Base-by-base conservation (phyloP, 306 rosid species). In the Gynostemma pentaphyllum region DNA sequence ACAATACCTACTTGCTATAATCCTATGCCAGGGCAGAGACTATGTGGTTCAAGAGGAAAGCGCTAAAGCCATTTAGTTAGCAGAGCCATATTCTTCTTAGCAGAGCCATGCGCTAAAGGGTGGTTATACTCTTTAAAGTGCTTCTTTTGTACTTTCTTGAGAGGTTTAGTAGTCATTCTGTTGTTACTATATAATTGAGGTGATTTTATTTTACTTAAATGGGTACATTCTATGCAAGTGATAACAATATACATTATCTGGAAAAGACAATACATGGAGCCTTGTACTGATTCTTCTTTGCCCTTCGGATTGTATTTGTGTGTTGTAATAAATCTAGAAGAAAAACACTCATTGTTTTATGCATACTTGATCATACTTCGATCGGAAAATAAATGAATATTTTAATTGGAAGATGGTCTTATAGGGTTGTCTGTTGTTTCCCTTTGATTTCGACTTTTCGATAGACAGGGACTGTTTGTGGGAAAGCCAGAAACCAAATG, bases 401-500 rank as follows among this genome's bases (percentile, higher is more conserved):
- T 18, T 57, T 60, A 27, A 39, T 22, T 1, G 37, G 9, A 14
- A 61, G 40, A 39, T 61, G 36, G 36, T 32, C 62, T 22, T 64
- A 48, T 21, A 19, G n/a, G 37, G n/a, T n/a, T n/a, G n/a, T n/a
- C n/a, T n/a, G 46, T 54, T 18, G 18, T 47, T 46, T 26, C 53
- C 36, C 40, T 34, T 62, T 24, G 9, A 9, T n/a, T 18, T 62
- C 22, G 12, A 23, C 55, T 56, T 61, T 34, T 42, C n/a, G 69
- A 48, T 81, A 77, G 85, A 78, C 68, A 61, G 78, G 74, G 67
- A 64, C 70, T 2, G 72, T 57, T 34, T 78, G 78, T 73, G 79
- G 76, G 34, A 71, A 68, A 65, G 63, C 61, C 21, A 62, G 54
- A 54, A 72, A 76, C 71, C 73, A 62, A 78, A 88, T 92, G 97